Evolutionary conservation across 495 filamentous ascomycete genomes (phyloP).

Genomic region (Talaromyces wortmannii): DNA sequence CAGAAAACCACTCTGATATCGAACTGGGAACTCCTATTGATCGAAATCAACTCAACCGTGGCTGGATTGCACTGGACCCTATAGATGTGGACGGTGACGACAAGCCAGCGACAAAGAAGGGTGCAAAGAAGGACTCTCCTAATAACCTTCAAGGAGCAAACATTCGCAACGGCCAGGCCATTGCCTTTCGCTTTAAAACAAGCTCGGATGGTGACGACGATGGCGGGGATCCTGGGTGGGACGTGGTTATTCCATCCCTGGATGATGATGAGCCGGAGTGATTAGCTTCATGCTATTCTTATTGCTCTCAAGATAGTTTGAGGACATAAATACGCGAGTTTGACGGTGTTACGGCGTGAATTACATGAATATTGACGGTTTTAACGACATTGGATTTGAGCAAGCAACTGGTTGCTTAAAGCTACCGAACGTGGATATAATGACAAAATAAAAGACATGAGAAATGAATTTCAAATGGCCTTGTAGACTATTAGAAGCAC

Average conservation of each 20-base stretch:
- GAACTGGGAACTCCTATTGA: slow-evolving; percentile 49
- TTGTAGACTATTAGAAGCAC: too few relatives aligned
- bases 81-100: slow-evolving; percentile 26
- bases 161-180: slow-evolving; percentile 47
- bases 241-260: slow-evolving; percentile 55
- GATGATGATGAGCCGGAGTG: slow-evolving; percentile 44
- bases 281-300: neutral
- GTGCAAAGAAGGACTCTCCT: slow-evolving; percentile 29
- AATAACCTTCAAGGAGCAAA: slow-evolving; percentile 41
- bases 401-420: too few relatives aligned
- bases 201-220: slow-evolving; percentile 11
- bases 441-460: too few relatives aligned
- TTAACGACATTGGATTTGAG: too few relatives aligned
- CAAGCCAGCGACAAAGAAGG: slow-evolving; percentile 27
- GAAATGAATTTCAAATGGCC: too few relatives aligned
- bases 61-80: slow-evolving; percentile 46
- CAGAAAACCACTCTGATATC: slow-evolving; percentile 39
- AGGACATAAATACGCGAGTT: too few relatives aligned
- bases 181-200: slow-evolving; percentile 62
- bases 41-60: slow-evolving; percentile 45
- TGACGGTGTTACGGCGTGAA: neutral
- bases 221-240: slow-evolving; percentile 40
- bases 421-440: too few relatives aligned
- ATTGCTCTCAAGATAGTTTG: neutral
- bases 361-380: neutral